Percentiles rank a stretch among this genome's conserved stretches.
phyloP scores from a whole-genome alignment of 768 basidiomycete genomes.

The Leccinum olivaceopallidum region DNA sequence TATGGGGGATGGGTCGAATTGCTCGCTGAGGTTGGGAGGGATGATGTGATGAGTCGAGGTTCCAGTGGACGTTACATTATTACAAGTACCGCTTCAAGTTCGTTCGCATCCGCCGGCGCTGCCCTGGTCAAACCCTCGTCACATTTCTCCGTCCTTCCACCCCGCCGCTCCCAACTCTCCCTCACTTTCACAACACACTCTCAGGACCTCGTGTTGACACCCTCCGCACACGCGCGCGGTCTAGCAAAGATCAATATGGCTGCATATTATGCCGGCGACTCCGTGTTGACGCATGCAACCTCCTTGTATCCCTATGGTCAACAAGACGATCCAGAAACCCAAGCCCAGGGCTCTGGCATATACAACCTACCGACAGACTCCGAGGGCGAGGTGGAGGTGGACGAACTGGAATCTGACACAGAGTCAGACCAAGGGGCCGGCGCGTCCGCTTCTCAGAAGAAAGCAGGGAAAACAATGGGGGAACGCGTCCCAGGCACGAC shows the following conservation, averaged over 20 bases:
- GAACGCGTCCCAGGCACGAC: slow-evolving; percentile 65
- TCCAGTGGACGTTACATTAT: slow-evolving; percentile 18
- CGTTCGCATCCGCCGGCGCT: slow-evolving; percentile 30
- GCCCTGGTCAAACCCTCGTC: slow-evolving; percentile 20
- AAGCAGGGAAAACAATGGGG: slow-evolving; percentile 29
- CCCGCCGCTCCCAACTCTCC: slow-evolving; percentile 1
- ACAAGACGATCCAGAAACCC: slow-evolving; percentile 26
- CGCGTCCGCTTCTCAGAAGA: slow-evolving; percentile 29
- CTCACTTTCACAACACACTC: slow-evolving; percentile 3
- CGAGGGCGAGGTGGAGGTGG: slow-evolving; percentile 34
- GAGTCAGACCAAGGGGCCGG: slow-evolving; percentile 30
- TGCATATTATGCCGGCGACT: slow-evolving; percentile 31
- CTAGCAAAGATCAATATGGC: slow-evolving; percentile 27
- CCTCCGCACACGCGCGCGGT: slow-evolving; percentile 3
- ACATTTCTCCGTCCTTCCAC: slow-evolving; percentile 11
- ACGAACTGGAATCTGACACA: slow-evolving; percentile 36
- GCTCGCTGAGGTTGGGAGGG: background rate
- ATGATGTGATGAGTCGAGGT: slow-evolving; percentile 13
- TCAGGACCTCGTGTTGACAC: slow-evolving; percentile 9
- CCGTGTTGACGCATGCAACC: slow-evolving; percentile 32
- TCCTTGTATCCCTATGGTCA: slow-evolving; percentile 34
- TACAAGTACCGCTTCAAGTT: slow-evolving; percentile 10
- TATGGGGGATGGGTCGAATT: background rate
- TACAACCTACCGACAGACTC: slow-evolving; percentile 37
- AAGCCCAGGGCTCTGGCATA: slow-evolving; percentile 26